Conservation (phyloP, 179 eudicot genomes). For the Drosera spatulata region DNA sequence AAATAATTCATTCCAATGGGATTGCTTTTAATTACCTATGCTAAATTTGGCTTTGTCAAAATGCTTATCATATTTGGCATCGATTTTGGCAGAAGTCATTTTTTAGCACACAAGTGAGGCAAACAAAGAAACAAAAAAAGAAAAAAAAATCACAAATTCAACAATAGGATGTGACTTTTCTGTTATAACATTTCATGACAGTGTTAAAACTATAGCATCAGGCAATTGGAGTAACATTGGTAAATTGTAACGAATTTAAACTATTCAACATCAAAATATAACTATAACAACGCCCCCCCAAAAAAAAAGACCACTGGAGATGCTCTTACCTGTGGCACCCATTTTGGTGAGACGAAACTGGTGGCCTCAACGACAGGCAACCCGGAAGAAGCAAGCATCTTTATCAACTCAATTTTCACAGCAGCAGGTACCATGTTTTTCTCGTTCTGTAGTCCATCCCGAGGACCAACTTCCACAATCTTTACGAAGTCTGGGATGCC, state of each 20-base stretch:
- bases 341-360: slow-evolving; percentile 97
- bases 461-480: slow-evolving; percentile 95
- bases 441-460: slow-evolving; percentile 97
- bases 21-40: too few relatives aligned
- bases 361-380: slow-evolving; percentile 95
- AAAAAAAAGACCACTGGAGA: not conserved
- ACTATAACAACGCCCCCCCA: too few relatives aligned
- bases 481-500: slow-evolving; percentile 69
- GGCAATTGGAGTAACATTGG: too few relatives aligned
- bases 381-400: slow-evolving; percentile 57
- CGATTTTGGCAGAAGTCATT: slow-evolving; percentile 1
- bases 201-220: too few relatives aligned
- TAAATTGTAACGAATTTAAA: too few relatives aligned
- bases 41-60: too few relatives aligned
- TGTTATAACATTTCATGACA: too few relatives aligned
- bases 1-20: too few relatives aligned
- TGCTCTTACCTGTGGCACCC: slow-evolving; percentile 94
- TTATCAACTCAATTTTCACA: slow-evolving; percentile 72
- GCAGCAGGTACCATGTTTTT: slow-evolving; percentile 66
- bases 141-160: not conserved
- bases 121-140: not conserved
- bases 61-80: too few relatives aligned
- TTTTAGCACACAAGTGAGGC: not conserved
- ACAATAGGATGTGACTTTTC: not conserved
- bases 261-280: too few relatives aligned